Evolutionary conservation across 140 eudicot genomes (phyloP).

Genomic region (Stevia rebaudiana): DNA sequence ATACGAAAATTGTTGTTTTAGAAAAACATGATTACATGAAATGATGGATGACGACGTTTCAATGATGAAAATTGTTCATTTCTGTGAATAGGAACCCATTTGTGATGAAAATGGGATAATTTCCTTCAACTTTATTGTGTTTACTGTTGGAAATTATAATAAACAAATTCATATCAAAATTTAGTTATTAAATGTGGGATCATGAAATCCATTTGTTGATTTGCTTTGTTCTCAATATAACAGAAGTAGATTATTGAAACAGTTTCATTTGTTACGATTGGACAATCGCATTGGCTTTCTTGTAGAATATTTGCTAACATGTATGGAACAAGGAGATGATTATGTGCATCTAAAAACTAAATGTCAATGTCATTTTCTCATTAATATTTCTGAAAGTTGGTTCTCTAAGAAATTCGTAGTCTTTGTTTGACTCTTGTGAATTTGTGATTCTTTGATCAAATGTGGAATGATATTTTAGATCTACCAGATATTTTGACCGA

Average conservation of each 20-base stretch:
- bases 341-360: conserved; percentile 1
- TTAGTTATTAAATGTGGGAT: neutral
- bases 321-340: neutral
- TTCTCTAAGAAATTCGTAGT: neutral
- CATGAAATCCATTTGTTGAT: neutral
- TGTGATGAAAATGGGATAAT: neutral
- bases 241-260: neutral
- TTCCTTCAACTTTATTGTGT: neutral
- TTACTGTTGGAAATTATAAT: neutral
- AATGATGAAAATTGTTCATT: neutral
- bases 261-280: neutral
- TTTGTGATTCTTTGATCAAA: neutral
- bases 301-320: neutral
- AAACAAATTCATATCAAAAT: neutral
- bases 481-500: neutral
- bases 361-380: neutral
- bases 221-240: neutral
- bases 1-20: neutral
- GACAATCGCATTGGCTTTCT: neutral
- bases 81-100: neutral
- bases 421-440: conserved; percentile 7
- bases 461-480: neutral
- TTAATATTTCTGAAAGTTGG: neutral
- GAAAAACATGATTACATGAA: neutral
- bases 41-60: neutral